These are phyloP conservation scores for Rhododendron henanense DNA, from an alignment of 148 eudicot species.

Conservation along the genomic window DNA sequence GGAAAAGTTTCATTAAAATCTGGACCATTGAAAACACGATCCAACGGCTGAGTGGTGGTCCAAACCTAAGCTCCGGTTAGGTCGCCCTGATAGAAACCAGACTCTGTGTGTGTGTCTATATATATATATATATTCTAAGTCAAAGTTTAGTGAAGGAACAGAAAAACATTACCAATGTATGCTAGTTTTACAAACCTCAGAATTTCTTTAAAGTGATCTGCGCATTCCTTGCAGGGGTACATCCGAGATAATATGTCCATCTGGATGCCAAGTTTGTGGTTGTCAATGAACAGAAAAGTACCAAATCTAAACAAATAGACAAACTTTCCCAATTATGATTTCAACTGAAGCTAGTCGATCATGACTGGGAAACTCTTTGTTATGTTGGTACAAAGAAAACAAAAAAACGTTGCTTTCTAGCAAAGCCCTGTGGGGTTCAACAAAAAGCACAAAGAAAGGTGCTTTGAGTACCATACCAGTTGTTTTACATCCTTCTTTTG, in stretches of 20 bases:
- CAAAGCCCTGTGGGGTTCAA: neutral
- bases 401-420: neutral
- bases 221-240: constrained; percentile 5
- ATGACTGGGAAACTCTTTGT: neutral
- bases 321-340: neutral
- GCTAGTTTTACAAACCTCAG: constrained; percentile 32
- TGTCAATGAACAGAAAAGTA: neutral
- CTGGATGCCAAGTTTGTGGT: neutral
- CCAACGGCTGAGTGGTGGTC: too few species aligned
- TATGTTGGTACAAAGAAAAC: neutral
- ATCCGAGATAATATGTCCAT: constrained; percentile 7
- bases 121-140: neutral
- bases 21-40: too few species aligned
- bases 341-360: neutral
- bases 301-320: neutral
- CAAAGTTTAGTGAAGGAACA: neutral
- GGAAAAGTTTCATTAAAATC: too few species aligned
- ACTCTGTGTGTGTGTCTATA: too few species aligned
- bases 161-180: neutral
- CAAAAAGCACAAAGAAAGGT: neutral
- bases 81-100: too few species aligned
- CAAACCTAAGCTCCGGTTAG: too few species aligned
- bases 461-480: constrained; percentile 47
- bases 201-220: constrained; percentile 2
- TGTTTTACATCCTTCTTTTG: constrained; percentile 94